phyloP scores from a whole-genome alignment of 192 early-diverging fungal species.

The Physocladia obscura region DNA sequence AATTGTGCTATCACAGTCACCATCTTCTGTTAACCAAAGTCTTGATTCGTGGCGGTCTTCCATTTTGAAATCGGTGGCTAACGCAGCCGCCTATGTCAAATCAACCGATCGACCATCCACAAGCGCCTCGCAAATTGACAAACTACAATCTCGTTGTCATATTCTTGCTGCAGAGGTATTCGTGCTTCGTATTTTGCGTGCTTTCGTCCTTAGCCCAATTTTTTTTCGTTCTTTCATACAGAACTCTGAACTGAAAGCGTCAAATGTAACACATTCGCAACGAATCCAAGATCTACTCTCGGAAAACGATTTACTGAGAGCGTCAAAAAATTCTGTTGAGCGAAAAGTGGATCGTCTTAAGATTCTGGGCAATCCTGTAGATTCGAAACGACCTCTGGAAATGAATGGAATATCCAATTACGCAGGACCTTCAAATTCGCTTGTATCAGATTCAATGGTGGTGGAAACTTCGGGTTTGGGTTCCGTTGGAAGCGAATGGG shows the following conservation, averaged over 20 bases:
- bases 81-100: no score
- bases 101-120: neutral
- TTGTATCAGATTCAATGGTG: no score
- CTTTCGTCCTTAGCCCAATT: no score
- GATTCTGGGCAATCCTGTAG: neutral
- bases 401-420: no score
- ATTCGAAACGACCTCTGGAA: no score
- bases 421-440: no score
- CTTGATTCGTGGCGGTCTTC: neutral
- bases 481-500: neutral
- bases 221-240: neutral
- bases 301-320: slow-evolving; percentile 22
- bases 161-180: slow-evolving; percentile 11
- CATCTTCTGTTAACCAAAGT: neutral
- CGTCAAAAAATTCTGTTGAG: neutral
- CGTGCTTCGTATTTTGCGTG: no score
- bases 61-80: neutral
- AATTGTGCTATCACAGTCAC: neutral
- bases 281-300: slow-evolving; percentile 11
- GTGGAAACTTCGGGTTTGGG: no score
- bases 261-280: neutral
- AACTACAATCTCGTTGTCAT: slow-evolving; percentile 20
- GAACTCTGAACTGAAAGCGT: slow-evolving; percentile 14
- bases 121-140: neutral
- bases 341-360: slow-evolving; percentile 29